These are phyloP conservation scores for Ilex paraguariensis DNA, from an alignment of 305 asterid genomes.

Conservation along the genomic window DNA sequence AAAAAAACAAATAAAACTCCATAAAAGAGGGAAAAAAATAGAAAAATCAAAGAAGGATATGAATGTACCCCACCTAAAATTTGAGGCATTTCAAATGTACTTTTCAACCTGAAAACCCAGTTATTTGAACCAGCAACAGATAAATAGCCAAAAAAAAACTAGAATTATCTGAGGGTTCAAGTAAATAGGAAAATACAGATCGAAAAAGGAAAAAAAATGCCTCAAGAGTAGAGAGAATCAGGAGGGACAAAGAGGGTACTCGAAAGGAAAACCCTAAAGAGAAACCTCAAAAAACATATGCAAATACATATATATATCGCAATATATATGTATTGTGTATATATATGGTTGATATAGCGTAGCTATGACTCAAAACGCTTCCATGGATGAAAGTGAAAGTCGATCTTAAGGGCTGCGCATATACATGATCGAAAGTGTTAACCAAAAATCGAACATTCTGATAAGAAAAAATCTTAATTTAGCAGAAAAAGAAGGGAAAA, in stretches of 20 bases:
- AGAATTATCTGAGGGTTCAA: neutral
- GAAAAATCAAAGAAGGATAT: neutral
- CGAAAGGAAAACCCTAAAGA: conserved; percentile 47
- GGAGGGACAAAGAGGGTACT: conserved; percentile 24
- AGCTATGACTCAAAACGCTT: conserved; percentile 91
- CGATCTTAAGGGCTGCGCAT: conserved; percentile 91
- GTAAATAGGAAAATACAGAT: conserved; percentile 10
- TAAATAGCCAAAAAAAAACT: too few species aligned
- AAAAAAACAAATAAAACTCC: neutral
- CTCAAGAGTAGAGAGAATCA: neutral
- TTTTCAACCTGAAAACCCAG: conserved; percentile 13
- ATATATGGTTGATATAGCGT: conserved; percentile 44
- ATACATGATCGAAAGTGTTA: too few species aligned
- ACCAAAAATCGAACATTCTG: too few species aligned
- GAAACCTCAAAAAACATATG: conserved; percentile 15
- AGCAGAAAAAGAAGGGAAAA: too few species aligned
- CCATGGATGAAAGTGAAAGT: conserved; percentile 65
- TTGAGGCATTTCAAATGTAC: conserved; percentile 21
- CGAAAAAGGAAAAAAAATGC: conserved; percentile 14
- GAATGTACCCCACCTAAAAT: conserved; percentile 30
- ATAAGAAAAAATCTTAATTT: too few species aligned
- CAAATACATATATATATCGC: conserved; percentile 5
- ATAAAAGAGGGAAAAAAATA: neutral
- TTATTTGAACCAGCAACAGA: conserved; percentile 6
- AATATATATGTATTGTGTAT: neutral